phyloP scores from a whole-genome alignment of 2,329 filamentous ascomycete genomes.

The Ascochyta clinopodiicola region DNA sequence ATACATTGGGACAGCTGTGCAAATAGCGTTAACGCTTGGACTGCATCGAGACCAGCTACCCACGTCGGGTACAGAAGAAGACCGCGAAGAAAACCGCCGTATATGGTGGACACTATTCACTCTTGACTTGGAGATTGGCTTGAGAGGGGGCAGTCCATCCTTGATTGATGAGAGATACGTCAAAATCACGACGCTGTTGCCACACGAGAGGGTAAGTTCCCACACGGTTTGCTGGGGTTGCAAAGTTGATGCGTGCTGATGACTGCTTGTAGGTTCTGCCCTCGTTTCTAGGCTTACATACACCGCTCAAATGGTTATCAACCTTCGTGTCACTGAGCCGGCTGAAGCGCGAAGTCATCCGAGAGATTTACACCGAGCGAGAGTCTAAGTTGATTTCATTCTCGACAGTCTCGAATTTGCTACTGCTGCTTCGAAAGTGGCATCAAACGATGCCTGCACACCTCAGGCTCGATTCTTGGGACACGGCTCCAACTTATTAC shows the following conservation, averaged over 20 bases:
- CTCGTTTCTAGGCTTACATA: slow-evolving; percentile 44
- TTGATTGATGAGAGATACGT: slow-evolving; percentile 44
- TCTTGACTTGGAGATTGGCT: slow-evolving; percentile 46
- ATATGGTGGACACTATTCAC: slow-evolving; percentile 49
- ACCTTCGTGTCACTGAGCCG: slow-evolving; percentile 41
- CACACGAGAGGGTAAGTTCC: slow-evolving; percentile 13
- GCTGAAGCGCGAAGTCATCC: slow-evolving; percentile 45
- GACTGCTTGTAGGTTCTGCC: slow-evolving; percentile 22
- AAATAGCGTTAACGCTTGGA: slow-evolving; percentile 47
- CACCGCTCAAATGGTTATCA: slow-evolving; percentile 41
- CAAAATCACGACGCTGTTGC: slow-evolving; percentile 38
- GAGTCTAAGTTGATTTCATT: slow-evolving; percentile 41
- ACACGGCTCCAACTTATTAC: slow-evolving; percentile 41
- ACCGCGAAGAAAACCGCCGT: slow-evolving; percentile 44
- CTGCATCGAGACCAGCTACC: slow-evolving; percentile 46
- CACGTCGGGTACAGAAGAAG: slow-evolving; percentile 32
- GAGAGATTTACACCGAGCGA: slow-evolving; percentile 43
- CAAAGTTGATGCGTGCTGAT: slow-evolving; percentile 5
- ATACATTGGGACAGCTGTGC: slow-evolving; percentile 46
- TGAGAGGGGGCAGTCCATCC: slow-evolving; percentile 45
- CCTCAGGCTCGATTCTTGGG: slow-evolving; percentile 35
- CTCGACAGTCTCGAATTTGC: slow-evolving; percentile 41
- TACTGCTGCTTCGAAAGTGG: slow-evolving; percentile 45
- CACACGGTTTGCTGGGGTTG: not conserved
- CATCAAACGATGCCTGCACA: slow-evolving; percentile 41